These are phyloP conservation scores for Capsella bursapastoris DNA, from an alignment of 345 rosid genomes.

Conservation along the genomic window DNA sequence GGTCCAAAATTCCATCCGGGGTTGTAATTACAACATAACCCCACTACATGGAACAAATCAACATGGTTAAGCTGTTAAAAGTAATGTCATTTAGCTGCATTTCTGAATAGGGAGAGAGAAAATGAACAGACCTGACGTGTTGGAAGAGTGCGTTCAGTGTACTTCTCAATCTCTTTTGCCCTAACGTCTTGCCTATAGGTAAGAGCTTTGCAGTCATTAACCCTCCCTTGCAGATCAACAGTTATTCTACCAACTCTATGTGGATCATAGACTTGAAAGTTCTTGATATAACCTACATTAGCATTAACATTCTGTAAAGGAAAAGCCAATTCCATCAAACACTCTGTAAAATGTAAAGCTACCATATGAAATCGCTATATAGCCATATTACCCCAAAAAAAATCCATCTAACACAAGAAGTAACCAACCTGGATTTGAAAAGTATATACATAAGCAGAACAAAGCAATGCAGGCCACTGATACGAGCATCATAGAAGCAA, in stretches of 20 bases:
- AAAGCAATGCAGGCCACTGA: background rate
- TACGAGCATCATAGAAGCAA: background rate
- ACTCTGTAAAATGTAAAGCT: background rate
- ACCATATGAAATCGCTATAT: background rate
- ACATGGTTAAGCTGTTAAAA: background rate
- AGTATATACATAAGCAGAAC: background rate
- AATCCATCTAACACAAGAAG: background rate
- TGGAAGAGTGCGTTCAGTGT: conserved; percentile 72
- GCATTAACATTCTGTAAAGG: conserved; percentile 5
- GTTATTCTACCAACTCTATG: conserved; percentile 89
- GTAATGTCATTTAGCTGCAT: background rate
- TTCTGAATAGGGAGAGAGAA: background rate
- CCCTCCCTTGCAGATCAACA: conserved; percentile 86
- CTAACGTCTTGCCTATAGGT: conserved; percentile 87
- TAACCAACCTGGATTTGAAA: background rate
- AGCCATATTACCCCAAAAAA: background rate
- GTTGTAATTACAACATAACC: conserved; percentile 93
- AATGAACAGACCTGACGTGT: conserved; percentile 64
- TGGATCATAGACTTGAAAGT: conserved; percentile 76
- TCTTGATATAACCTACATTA: conserved; percentile 72
- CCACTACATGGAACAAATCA: conserved; percentile 60
- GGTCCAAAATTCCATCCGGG: conserved; percentile 93
- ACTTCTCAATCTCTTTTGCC: conserved; percentile 73
- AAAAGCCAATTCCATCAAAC: background rate
- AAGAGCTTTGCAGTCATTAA: conserved; percentile 80